These are phyloP conservation scores for Herpetomonas muscarum DNA, from an alignment of 208 protist genomes.

Conservation along the genomic window DNA sequence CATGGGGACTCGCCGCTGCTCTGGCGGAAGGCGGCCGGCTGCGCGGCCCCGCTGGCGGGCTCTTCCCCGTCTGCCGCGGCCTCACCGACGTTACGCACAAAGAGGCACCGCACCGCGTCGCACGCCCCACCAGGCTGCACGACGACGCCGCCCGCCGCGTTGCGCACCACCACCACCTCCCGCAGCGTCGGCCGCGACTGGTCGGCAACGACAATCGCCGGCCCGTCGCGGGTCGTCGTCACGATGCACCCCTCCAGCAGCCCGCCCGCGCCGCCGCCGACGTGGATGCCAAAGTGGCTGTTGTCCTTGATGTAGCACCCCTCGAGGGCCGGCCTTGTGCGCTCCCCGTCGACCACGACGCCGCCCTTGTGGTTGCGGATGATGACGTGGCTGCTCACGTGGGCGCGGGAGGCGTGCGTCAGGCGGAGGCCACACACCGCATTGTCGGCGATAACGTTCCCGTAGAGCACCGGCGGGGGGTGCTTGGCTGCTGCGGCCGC, in stretches of 20 bases:
- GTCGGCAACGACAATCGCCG: conserved; percentile 19
- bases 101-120: conserved; percentile 8
- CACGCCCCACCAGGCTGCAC: conserved; percentile 17
- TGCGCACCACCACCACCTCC: conserved; percentile 12
- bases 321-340: conserved; percentile 14
- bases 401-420: not conserved
- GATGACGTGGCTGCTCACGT: conserved; percentile 14
- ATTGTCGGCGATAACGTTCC: conserved; percentile 20
- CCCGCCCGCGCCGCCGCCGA: conserved; percentile 12
- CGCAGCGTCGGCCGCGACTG: conserved; percentile 11
- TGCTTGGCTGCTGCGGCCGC: no score
- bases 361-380: conserved; percentile 13
- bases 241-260: conserved; percentile 12
- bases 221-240: conserved; percentile 14
- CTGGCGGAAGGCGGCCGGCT: not conserved
- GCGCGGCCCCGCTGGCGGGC: not conserved
- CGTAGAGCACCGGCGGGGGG: conserved; percentile 7
- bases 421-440: conserved; percentile 13
- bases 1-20: not conserved
- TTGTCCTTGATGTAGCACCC: conserved; percentile 29
- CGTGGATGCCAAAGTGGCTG: conserved; percentile 10
- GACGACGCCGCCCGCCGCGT: conserved; percentile 16
- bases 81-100: conserved; percentile 1
- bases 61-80: not conserved
- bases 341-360: conserved; percentile 5